Percentiles rank a stretch among this genome's conserved stretches.
Conservation (phyloP, 768 basidiomycete species). For the Trametes punicea region DNA sequence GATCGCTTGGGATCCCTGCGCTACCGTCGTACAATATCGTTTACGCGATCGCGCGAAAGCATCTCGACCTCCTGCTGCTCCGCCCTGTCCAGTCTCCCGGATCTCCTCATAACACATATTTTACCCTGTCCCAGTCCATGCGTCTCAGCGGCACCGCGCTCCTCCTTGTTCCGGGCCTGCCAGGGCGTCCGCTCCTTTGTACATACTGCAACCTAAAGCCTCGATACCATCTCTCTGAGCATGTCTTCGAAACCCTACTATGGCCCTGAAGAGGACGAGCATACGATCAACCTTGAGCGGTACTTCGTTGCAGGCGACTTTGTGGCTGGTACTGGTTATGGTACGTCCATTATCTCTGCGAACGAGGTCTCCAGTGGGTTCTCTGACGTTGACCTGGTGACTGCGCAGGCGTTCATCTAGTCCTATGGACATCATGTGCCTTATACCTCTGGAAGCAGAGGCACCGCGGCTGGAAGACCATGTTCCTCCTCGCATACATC, state of each 20-base stretch:
- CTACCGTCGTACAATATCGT: neutral
- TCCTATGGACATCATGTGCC: conserved; percentile 36
- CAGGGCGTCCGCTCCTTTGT: conserved; percentile 5
- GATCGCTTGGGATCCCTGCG: neutral
- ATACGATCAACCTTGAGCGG: conserved; percentile 37
- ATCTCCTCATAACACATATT: neutral
- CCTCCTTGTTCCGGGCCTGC: neutral
- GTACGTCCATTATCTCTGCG: conserved; percentile 16
- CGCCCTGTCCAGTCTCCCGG: neutral
- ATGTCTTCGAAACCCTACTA: conserved; percentile 25
- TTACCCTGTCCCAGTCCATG: neutral
- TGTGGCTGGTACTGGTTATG: conserved; percentile 40
- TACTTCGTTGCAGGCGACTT: conserved; percentile 42
- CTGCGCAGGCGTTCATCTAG: conserved; percentile 36
- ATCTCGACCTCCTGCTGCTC: neutral
- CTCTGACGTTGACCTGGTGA: neutral
- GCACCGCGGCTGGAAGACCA: conserved; percentile 27
- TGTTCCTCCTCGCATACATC: conserved; percentile 39
- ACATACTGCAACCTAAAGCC: neutral
- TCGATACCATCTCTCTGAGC: neutral
- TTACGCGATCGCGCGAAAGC: neutral
- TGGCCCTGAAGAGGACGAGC: conserved; percentile 33
- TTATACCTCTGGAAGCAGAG: conserved; percentile 37
- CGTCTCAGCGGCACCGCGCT: neutral
- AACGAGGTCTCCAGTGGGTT: neutral